Percentiles rank a stretch among this genome's conserved stretches.
These are phyloP conservation scores for Staphylotrichum longicolle DNA, from an alignment of 495 filamentous ascomycete species.

Conservation along the genomic window DNA sequence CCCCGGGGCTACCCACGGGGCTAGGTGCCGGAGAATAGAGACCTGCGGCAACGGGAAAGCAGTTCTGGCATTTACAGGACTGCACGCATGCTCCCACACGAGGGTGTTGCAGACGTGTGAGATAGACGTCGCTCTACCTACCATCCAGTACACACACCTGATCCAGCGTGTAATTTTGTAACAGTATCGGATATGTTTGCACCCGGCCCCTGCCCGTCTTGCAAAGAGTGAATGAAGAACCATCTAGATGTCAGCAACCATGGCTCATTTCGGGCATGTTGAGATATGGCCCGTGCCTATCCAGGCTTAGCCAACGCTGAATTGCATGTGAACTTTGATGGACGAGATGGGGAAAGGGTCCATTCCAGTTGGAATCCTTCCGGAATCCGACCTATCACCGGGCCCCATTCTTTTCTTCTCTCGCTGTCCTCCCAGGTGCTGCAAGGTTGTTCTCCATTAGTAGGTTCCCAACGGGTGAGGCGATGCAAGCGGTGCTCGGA, in stretches of 20 bases:
- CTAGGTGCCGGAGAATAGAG: too few relatives aligned
- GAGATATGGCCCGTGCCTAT: too few relatives aligned
- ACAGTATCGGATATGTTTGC: conserved; percentile 8
- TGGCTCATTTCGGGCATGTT: too few relatives aligned
- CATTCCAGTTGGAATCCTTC: neutral
- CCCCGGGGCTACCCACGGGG: too few relatives aligned
- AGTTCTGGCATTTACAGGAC: neutral
- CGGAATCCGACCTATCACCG: neutral
- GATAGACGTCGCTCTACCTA: neutral
- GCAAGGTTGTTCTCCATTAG: too few relatives aligned
- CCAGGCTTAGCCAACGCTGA: too few relatives aligned
- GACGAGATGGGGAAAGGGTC: neutral
- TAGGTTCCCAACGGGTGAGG: neutral
- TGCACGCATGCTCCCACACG: neutral
- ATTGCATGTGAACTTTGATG: neutral
- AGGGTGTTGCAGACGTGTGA: neutral
- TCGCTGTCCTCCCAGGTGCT: too few relatives aligned
- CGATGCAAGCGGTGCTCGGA: conserved; percentile 3
- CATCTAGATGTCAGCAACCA: conserved; percentile 1
- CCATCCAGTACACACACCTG: conserved; percentile 1
- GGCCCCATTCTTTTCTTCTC: too few relatives aligned
- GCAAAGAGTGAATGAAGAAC: neutral
- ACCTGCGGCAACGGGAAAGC: too few relatives aligned
- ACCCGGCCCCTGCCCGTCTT: neutral
- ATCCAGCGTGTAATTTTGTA: conserved; percentile 30